These are phyloP conservation scores for Kurtzmaniella quercitrusa DNA, from an alignment of 1,139 yeast genomes.

Conservation along the genomic window DNA sequence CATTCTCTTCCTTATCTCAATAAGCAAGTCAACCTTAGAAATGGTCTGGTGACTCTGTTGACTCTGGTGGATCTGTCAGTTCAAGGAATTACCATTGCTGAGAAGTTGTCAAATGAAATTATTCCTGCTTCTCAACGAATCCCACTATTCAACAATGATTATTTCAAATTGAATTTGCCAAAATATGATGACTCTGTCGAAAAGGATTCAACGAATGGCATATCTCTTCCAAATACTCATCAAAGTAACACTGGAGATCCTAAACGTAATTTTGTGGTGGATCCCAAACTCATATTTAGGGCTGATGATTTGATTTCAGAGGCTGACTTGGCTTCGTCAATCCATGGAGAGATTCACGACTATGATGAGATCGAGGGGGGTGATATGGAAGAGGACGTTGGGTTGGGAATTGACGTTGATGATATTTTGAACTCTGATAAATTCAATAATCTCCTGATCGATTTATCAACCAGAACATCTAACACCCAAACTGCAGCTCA, in stretches of 20 bases:
- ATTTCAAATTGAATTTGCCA: conserved; percentile 30
- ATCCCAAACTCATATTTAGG: conserved; percentile 32
- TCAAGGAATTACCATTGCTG: not conserved
- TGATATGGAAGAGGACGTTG: conserved; percentile 35
- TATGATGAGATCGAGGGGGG: conserved; percentile 26
- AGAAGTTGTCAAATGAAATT: conserved; percentile 5
- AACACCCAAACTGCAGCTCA: not conserved
- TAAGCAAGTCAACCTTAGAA: not conserved
- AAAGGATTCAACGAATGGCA: conserved; percentile 1
- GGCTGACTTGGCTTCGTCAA: conserved; percentile 22
- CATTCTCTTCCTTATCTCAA: not conserved
- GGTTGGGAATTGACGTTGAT: conserved; percentile 45
- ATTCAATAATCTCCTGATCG: conserved; percentile 30
- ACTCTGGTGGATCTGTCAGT: conserved; percentile 3
- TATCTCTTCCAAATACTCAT: conserved; percentile 2
- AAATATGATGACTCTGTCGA: conserved; percentile 33
- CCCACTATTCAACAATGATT: conserved; percentile 37
- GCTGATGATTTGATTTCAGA: conserved; percentile 37
- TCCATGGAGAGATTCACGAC: conserved; percentile 14
- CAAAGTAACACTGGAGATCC: conserved; percentile 16
- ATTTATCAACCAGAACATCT: not conserved
- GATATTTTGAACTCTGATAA: conserved; percentile 41
- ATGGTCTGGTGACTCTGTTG: conserved; percentile 1
- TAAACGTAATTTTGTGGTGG: conserved; percentile 28
- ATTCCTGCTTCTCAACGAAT: conserved; percentile 18